Base-by-base conservation (phyloP, 2,329 filamentous ascomycete genomes). In the Amphichorda felina region DNA sequence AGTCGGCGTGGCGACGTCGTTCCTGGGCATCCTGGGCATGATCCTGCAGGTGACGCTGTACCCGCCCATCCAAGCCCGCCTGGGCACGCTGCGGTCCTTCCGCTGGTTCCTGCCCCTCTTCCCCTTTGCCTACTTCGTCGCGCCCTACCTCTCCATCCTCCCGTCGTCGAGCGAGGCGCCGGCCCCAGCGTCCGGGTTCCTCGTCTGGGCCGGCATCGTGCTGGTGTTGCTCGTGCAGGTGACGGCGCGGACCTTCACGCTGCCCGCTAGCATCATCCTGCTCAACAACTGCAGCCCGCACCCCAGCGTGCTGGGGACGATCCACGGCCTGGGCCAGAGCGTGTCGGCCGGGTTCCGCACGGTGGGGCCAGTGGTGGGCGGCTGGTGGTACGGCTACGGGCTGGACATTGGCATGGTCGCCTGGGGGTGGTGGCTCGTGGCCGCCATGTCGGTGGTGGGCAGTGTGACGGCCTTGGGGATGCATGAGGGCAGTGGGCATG, bases 21-120 rank as follows among this genome's bases (percentile, higher is more conserved):
- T 81, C 41, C 72, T 84, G 8, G 81, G 81, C 8, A 57, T 80
- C 30, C 66, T 84, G 30, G 81, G 80, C 17, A 76, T 86, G 41
- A 59, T 72, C 1, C 61, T 86, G 4, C 81, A 85, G 50, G 68
- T 85, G 16, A 64, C 79, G 36, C 55, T 82, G 8, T 86, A 85
- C 50, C 80, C 80, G 0, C 62, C 63, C 28, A 61, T 82, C 3
- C 79, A 82, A 45, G 64, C 65, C 2, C 67, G 68, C 3, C 68
- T 82, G 8, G 81, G 80, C 13, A 79, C 79, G 0, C 60, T 85
- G 43, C 64, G 66, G 4, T 76, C 72, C n/a, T 84, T 81, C 56
- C 67, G 73, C 16, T 64, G 64, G 40, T 81, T 80, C 37, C 60
- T 83, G 2, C 64, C 73, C 8, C 63, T 84, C 8, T 85, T 83